phyloP scores from a whole-genome alignment of 208 protist genomes.

The Acanthamoeba castellanii region DNA sequence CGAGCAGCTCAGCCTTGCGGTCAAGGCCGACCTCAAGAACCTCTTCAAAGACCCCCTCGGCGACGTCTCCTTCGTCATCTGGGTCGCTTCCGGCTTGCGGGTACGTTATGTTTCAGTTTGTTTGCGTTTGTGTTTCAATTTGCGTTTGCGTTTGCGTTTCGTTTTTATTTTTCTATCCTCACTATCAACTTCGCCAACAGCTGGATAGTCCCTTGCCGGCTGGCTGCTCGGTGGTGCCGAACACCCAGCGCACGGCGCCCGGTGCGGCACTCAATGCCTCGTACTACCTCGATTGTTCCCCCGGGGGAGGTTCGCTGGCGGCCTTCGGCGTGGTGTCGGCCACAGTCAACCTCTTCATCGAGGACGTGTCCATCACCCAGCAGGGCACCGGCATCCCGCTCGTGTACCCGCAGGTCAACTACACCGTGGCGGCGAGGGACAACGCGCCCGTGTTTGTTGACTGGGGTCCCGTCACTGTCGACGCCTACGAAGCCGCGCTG shows the following conservation, averaged over 20 bases:
- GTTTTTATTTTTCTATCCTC: no score
- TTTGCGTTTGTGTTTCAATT: not conserved
- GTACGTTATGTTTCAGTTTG: not conserved
- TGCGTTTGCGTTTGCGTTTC: no score
- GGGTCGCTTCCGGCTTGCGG: not conserved
- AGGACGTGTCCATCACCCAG: slow-evolving; percentile 76
- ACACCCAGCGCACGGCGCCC: not conserved
- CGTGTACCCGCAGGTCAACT: slow-evolving; percentile 74
- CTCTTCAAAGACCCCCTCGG: slow-evolving; percentile 12
- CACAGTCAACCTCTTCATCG: slow-evolving; percentile 68
- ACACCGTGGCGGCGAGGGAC: slow-evolving; percentile 52
- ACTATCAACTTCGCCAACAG: not conserved
- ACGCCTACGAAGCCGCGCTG: slow-evolving; percentile 75
- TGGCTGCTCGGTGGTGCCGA: slow-evolving; percentile 8
- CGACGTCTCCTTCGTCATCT: slow-evolving; percentile 59
- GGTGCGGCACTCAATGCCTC: slow-evolving; percentile 2
- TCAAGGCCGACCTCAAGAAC: slow-evolving; percentile 53
- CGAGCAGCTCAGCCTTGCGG: slow-evolving; percentile 49
- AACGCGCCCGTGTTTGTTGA: slow-evolving; percentile 38
- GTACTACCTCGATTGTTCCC: not conserved
- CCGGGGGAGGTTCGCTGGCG: not conserved
- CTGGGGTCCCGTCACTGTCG: slow-evolving; percentile 70
- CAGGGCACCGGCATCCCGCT: slow-evolving; percentile 33
- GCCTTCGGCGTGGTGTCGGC: not conserved
- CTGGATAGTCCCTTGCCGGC: not conserved